A percentile compares a stretch with the other conserved stretches of the same genome.
Conservation (phyloP, 2,329 filamentous ascomycete species). For the Fusarium nodosum region DNA sequence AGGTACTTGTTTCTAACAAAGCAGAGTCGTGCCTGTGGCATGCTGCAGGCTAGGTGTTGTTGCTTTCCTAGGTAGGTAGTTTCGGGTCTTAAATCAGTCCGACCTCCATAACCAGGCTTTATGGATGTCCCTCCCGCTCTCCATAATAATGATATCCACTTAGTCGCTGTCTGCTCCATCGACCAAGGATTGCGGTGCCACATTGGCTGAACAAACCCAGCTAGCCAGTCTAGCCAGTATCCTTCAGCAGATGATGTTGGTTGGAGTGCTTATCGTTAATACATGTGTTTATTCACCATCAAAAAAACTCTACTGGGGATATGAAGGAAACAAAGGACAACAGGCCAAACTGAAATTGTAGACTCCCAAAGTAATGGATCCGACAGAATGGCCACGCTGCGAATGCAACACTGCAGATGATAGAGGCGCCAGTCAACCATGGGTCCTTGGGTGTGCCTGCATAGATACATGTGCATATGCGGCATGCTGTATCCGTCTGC, state of each 20-base stretch:
- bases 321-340: slow-evolving; percentile 14
- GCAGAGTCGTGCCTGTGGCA: slow-evolving; percentile 31
- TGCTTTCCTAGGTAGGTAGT: slow-evolving; percentile 20
- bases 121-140: slow-evolving; percentile 34
- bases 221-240: slow-evolving; percentile 14
- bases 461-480: slow-evolving; percentile 13
- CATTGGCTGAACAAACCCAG: slow-evolving; percentile 29
- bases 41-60: slow-evolving; percentile 19
- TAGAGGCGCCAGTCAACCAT: slow-evolving; percentile 24
- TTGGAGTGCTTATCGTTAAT: slow-evolving; percentile 9
- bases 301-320: background rate
- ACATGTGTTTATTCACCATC: slow-evolving; percentile 6
- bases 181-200: slow-evolving; percentile 29
- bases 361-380: slow-evolving; percentile 6
- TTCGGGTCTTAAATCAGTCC: slow-evolving; percentile 29
- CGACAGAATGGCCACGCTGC: slow-evolving; percentile 23
- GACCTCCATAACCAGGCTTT: slow-evolving; percentile 26
- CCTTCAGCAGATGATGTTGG: slow-evolving; percentile 17
- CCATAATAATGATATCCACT: slow-evolving; percentile 40
- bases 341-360: slow-evolving; percentile 1
- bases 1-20: no score
- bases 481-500: slow-evolving; percentile 30
- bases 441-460: slow-evolving; percentile 31
- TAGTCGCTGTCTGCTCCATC: slow-evolving; percentile 36
- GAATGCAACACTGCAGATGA: slow-evolving; percentile 36